Base-by-base conservation (phyloP, 2,329 filamentous ascomycete species). In the Fusarium dlaminii region DNA sequence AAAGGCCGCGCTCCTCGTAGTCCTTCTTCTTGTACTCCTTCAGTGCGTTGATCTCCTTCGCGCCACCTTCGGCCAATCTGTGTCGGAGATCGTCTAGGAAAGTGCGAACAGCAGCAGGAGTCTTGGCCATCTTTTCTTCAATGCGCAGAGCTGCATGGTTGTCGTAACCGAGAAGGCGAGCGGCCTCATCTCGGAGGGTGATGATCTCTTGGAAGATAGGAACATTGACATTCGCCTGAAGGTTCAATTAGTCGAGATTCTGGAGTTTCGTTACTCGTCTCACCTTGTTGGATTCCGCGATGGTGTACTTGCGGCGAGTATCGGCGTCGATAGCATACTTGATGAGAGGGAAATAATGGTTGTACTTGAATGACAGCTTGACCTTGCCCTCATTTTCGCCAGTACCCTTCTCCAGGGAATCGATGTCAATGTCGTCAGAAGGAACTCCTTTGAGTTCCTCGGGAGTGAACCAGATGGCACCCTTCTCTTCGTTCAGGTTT, bases 121-220 rank as follows among this genome's bases (percentile, higher is more conserved):
- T 91, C 86, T 95, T 95, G 52, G 93, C 93, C 94, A 96, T 96
- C 87, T 95, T 96, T 78, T 94, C 90, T 79, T 95, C 93, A 43
- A 96, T 92, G 52, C 89, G 86, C 81, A 95, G 91, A 54, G 91
- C 88, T 24, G 94, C 94, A 80, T 96, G 93, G 79, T 94, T 90
- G 11, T 90, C 87, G 81, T 95, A 96, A 18, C 93, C 93, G 3
- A 96, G 86, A 54, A 96, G 86, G 58, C 92, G 89, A 18, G 94
- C 94, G 24, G 90, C 92, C 81, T 96, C 93, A 76, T 96, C 93
- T 15, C 94, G 91, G 32, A 96, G 89, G 17, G 91, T 82, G 58
- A 96, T 87, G 36, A 93, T 90, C 79, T 95, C 93, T 73, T 89
- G 90, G 86, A 96, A 96, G 15, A 95, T 85, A 1, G 89, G 86